Evolutionary conservation across 306 rosid species (phyloP).

Genomic region (Cicer chorassanicum): DNA sequence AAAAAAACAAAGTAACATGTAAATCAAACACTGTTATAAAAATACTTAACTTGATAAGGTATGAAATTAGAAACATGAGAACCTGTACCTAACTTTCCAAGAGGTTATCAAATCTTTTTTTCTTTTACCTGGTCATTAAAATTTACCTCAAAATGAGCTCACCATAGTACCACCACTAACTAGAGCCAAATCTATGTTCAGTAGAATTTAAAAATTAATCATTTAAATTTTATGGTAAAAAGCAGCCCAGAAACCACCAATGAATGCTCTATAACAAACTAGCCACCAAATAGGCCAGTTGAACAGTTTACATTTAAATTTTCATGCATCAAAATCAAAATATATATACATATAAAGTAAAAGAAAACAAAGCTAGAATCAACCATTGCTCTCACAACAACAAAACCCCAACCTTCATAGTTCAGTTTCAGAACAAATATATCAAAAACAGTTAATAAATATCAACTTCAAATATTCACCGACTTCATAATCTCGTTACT

Average conservation of each 20-base stretch:
- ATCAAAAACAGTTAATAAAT: conserved; percentile 20
- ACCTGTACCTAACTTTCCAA: conserved; percentile 28
- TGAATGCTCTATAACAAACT: conserved; percentile 32
- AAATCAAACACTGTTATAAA: background rate
- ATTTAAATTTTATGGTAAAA: conserved; percentile 7
- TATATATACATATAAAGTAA: background rate
- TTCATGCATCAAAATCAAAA: conserved; percentile 1
- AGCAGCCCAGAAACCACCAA: background rate
- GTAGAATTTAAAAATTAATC: conserved; percentile 36
- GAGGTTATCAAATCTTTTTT: conserved; percentile 1
- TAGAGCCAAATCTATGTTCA: conserved; percentile 17
- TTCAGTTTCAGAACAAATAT: conserved; percentile 23
- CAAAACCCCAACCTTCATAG: conserved; percentile 40
- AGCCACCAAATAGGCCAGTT: conserved; percentile 29
- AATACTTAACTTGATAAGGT: conserved; percentile 1
- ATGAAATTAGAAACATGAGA: conserved; percentile 10
- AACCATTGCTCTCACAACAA: conserved; percentile 1
- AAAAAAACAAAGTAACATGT: background rate
- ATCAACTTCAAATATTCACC: background rate
- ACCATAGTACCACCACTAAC: background rate
- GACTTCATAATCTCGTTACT: conserved; percentile 26
- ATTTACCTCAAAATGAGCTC: conserved; percentile 4
- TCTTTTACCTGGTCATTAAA: background rate
- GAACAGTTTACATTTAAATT: conserved; percentile 34
- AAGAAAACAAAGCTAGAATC: conserved; percentile 19